Conservation (phyloP, 345 rosid species). For the Euphorbia tirucalli region DNA sequence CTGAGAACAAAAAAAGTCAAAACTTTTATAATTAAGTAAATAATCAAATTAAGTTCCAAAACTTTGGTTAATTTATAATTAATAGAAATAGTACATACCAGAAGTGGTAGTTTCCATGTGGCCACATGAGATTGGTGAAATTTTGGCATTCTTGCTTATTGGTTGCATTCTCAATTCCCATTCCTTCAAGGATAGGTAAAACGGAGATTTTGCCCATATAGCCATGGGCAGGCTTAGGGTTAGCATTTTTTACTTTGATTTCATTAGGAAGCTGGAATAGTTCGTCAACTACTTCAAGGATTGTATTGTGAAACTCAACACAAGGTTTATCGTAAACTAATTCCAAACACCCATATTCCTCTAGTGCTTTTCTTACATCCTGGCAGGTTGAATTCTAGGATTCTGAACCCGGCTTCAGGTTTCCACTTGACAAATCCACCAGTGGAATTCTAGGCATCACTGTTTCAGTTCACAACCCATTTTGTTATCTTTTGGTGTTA, state of each 20-base stretch:
- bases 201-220: constrained; percentile 32
- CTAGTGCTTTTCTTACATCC: not conserved
- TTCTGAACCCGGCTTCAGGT: constrained; percentile 25
- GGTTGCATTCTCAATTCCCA: constrained; percentile 36
- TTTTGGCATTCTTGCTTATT: constrained; percentile 22
- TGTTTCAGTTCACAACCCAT: constrained; percentile 31
- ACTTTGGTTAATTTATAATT: too few relatives aligned
- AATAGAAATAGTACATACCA: constrained; percentile 27
- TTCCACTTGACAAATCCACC: constrained; percentile 28
- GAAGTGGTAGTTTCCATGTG: constrained; percentile 36
- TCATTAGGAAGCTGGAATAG: constrained; percentile 40
- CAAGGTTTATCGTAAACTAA: not conserved
- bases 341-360: constrained; percentile 7
- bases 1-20: constrained; percentile 18
- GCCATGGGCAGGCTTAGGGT: constrained; percentile 33
- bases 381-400: constrained; percentile 23
- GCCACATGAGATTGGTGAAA: constrained; percentile 46
- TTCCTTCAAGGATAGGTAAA: constrained; percentile 38
- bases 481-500: not conserved
- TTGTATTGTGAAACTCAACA: not conserved
- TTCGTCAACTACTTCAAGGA: constrained; percentile 20
- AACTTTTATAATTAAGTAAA: not conserved
- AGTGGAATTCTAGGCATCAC: constrained; percentile 20
- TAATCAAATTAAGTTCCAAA: too few relatives aligned
- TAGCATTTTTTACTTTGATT: constrained; percentile 32